A percentile compares a stretch with the other conserved stretches of the same genome.
phyloP scores from a whole-genome alignment of 768 basidiomycete species.

The Tulasnella sp. region DNA sequence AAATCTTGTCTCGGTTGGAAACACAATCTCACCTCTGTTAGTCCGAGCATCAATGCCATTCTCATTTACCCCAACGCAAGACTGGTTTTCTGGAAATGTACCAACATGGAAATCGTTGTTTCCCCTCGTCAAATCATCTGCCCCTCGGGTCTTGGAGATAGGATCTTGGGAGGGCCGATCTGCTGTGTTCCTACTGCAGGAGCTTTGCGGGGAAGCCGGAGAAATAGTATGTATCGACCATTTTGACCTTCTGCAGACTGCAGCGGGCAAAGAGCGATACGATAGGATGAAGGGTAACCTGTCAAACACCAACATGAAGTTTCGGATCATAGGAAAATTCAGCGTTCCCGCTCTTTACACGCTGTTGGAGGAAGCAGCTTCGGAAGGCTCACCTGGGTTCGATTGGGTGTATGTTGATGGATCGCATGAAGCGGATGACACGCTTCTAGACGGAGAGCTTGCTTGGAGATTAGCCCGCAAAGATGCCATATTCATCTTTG shows the following conservation, averaged over 20 bases:
- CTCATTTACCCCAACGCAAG: constrained; percentile 40
- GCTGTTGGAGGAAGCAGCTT: constrained; percentile 37
- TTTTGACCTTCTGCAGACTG: constrained; percentile 40
- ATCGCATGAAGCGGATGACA: constrained; percentile 47
- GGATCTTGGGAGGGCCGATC: constrained; percentile 56
- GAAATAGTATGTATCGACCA: constrained; percentile 46
- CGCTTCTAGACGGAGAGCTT: constrained; percentile 46
- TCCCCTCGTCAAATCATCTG: constrained; percentile 26
- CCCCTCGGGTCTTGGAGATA: constrained; percentile 42
- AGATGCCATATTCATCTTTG: constrained; percentile 42
- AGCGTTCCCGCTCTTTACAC: constrained; percentile 40
- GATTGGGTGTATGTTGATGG: constrained; percentile 51
- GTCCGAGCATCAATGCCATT: too few relatives aligned
- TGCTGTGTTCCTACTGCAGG: constrained; percentile 40
- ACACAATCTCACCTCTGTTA: too few relatives aligned
- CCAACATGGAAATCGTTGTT: constrained; percentile 28
- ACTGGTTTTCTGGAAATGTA: constrained; percentile 42
- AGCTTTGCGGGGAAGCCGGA: constrained; percentile 33
- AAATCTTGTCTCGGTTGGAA: too few relatives aligned
- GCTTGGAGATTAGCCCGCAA: constrained; percentile 42
- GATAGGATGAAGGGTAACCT: constrained; percentile 38
- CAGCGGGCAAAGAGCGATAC: constrained; percentile 36
- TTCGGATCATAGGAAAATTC: constrained; percentile 39
- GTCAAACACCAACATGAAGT: constrained; percentile 31
- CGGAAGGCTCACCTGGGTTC: constrained; percentile 30